Evolutionary conservation across 1,139 yeast species (phyloP).

Genomic region (Taiozyma sp.): DNA sequence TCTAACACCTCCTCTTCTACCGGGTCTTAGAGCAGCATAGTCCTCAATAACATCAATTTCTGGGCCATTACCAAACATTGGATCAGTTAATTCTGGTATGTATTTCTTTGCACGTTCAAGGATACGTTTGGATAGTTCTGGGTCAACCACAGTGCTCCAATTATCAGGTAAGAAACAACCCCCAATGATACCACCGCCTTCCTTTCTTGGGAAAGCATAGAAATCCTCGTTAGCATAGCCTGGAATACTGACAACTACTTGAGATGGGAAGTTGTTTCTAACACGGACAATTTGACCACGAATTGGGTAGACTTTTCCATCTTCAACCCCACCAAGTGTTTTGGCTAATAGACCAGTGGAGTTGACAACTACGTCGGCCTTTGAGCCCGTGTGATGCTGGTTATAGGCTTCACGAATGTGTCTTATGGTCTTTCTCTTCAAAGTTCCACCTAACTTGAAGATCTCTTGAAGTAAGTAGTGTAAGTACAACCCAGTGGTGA

Average conservation of each 20-base stretch:
- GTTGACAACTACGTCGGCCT: slow-evolving; percentile 36
- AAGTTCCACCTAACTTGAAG: slow-evolving; percentile 24
- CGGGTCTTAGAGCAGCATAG: slow-evolving; percentile 73
- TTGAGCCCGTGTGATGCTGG: slow-evolving; percentile 15
- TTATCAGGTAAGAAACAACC: slow-evolving; percentile 46
- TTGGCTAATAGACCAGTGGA: slow-evolving; percentile 28
- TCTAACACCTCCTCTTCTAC: slow-evolving; percentile 55
- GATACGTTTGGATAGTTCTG: slow-evolving; percentile 42
- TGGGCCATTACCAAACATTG: slow-evolving; percentile 19
- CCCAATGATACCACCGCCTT: slow-evolving; percentile 68
- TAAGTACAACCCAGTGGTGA: slow-evolving; percentile 27
- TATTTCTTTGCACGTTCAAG: slow-evolving; percentile 40
- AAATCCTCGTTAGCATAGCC: slow-evolving; percentile 25
- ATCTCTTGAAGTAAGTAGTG: slow-evolving; percentile 24
- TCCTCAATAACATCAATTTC: slow-evolving; percentile 41
- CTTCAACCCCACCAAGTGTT: slow-evolving; percentile 46
- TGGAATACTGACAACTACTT: slow-evolving; percentile 42
- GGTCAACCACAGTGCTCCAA: slow-evolving; percentile 31
- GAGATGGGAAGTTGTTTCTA: slow-evolving; percentile 19
- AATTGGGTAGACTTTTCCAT: slow-evolving; percentile 44
- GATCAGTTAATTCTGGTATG: slow-evolving; percentile 51
- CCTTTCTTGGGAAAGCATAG: slow-evolving; percentile 30
- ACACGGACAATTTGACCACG: slow-evolving; percentile 59
- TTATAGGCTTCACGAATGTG: slow-evolving; percentile 23
- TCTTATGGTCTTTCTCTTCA: slow-evolving; percentile 25